A percentile compares a stretch with the other conserved stretches of the same genome.
Conservation (phyloP, 805 yeast genomes). For the Danielia oregonensis region DNA sequence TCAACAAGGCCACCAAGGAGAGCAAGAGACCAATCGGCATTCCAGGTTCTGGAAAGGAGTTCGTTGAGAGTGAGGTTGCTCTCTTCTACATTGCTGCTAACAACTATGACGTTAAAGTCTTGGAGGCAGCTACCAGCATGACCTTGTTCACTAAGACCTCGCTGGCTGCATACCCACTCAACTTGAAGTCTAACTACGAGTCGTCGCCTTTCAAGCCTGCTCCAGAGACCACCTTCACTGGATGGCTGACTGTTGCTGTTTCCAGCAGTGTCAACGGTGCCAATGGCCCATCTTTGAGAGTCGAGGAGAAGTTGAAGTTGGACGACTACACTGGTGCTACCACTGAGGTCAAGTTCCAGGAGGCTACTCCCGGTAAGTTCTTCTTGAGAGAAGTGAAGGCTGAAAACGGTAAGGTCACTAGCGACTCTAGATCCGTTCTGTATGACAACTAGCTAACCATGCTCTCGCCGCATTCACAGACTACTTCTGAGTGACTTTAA, state of each 20-base stretch:
- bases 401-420: conserved; percentile 3
- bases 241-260: not conserved
- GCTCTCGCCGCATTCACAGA: too few relatives aligned
- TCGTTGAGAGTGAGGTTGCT: not conserved
- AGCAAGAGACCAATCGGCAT: conserved; percentile 2
- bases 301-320: conserved; percentile 2
- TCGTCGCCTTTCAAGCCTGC: not conserved
- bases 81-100: conserved; percentile 1
- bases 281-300: not conserved
- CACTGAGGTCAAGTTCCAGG: conserved; percentile 1
- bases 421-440: too few relatives aligned
- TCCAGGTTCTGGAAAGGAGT: conserved; percentile 1
- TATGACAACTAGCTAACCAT: too few relatives aligned
- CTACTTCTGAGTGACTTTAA: too few relatives aligned
- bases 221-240: not conserved
- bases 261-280: conserved; percentile 1
- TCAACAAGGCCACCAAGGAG: conserved; percentile 4
- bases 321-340: conserved; percentile 2
- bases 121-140: conserved; percentile 1
- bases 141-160: not conserved
- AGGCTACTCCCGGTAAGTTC: not conserved
- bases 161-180: conserved; percentile 1
- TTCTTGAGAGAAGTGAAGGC: conserved; percentile 2
- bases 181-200: not conserved
- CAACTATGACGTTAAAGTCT: conserved; percentile 1